phyloP scores from a whole-genome alignment of 2,329 filamentous ascomycete genomes.

The Venturia oleaginea region DNA sequence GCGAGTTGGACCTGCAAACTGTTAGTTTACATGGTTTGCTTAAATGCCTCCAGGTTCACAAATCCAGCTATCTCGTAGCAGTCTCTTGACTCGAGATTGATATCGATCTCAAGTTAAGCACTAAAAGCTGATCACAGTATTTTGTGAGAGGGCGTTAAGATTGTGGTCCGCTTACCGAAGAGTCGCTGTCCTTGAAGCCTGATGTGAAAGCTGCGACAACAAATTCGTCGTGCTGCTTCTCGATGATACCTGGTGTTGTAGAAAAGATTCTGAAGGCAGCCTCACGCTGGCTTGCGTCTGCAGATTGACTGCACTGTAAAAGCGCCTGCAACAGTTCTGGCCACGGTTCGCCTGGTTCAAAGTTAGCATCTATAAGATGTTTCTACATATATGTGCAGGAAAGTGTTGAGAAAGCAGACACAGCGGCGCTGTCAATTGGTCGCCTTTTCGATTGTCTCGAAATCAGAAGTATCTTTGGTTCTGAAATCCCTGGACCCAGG shows the following conservation, averaged over 20 bases:
- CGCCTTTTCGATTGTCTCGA: neutral
- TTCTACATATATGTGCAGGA: neutral
- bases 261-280: constrained; percentile 92
- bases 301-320: constrained; percentile 83
- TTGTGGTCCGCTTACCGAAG: constrained; percentile 49
- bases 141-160: neutral
- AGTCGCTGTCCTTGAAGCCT: constrained; percentile 83
- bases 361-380: neutral
- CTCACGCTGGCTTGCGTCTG: constrained; percentile 76
- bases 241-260: constrained; percentile 89
- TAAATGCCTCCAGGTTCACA: neutral
- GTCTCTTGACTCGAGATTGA: constrained; percentile 6
- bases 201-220: constrained; percentile 81
- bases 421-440: neutral
- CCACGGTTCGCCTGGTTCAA: constrained; percentile 65
- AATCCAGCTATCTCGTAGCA: neutral
- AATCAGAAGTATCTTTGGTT: neutral
- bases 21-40: constrained; percentile 16
- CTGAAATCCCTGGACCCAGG: neutral
- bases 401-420: neutral
- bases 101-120: constrained; percentile 9
- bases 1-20: constrained; percentile 68
- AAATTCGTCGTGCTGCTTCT: constrained; percentile 88
- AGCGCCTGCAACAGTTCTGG: constrained; percentile 77
- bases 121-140: neutral